A percentile compares a stretch with the other conserved stretches of the same genome.
These are phyloP conservation scores for Myxozyma sirexii DNA, from an alignment of 805 yeast species.

Conservation along the genomic window DNA sequence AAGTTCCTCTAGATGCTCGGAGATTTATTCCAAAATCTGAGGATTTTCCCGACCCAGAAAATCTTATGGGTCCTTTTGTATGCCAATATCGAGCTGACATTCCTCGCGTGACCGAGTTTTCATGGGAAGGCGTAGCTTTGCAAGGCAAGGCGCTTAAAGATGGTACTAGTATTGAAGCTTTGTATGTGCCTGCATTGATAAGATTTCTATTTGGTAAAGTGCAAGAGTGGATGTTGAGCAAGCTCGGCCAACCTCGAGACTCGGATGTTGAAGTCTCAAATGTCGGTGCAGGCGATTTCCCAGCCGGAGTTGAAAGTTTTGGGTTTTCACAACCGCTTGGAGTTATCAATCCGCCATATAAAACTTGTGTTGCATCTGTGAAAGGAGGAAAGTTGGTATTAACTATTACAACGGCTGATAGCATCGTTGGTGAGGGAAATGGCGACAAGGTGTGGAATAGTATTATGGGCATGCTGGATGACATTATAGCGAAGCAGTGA, in stretches of 20 bases:
- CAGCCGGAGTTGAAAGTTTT: not conserved
- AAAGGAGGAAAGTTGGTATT: conserved; percentile 14
- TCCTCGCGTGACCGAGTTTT: conserved; percentile 5
- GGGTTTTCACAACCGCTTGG: conserved; percentile 25
- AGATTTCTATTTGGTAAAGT: conserved; percentile 13
- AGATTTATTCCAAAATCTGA: conserved; percentile 4
- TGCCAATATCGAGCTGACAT: conserved; percentile 1
- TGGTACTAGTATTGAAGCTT: not conserved
- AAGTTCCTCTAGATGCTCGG: conserved; percentile 23
- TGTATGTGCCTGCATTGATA: conserved; percentile 8
- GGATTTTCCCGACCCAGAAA: not conserved
- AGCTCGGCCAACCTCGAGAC: conserved; percentile 6
- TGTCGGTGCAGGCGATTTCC: conserved; percentile 14
- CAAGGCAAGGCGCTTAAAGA: not conserved
- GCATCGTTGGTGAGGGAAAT: conserved; percentile 16
- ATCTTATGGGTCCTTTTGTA: conserved; percentile 14
- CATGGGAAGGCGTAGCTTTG: conserved; percentile 6
- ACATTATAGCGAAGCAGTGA: not conserved
- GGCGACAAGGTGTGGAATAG: not conserved
- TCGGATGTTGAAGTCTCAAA: conserved; percentile 17
- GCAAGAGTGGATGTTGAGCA: conserved; percentile 2
- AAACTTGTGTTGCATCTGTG: conserved; percentile 8
- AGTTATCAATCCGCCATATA: conserved; percentile 1
- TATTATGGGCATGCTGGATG: not conserved
- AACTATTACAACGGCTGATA: conserved; percentile 14